Evolutionary conservation across 257 asterid species (phyloP).

Genomic region (Knoxia roxburghii): DNA sequence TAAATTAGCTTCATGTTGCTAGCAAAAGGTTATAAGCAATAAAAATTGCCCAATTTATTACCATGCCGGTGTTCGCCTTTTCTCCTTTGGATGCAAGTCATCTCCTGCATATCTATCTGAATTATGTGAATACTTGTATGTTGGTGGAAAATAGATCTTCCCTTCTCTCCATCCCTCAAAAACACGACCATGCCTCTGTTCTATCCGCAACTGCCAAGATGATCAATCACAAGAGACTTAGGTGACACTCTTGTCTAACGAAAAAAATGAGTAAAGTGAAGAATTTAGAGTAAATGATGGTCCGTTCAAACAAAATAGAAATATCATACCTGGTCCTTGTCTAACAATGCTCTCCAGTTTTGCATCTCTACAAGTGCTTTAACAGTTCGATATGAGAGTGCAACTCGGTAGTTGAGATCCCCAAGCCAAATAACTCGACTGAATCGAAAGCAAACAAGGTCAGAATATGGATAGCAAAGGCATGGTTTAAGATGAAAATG

Average conservation of each 20-base stretch:
- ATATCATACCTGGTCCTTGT: slow-evolving; percentile 78
- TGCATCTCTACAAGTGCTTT: slow-evolving; percentile 98
- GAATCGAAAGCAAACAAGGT: slow-evolving; percentile 20
- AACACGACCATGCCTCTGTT: slow-evolving; percentile 89
- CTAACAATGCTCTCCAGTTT: slow-evolving; percentile 93
- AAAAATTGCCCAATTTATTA: slow-evolving; percentile 17
- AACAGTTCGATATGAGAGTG: slow-evolving; percentile 85
- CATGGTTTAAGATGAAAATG: background rate
- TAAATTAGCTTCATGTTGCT: background rate
- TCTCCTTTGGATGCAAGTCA: slow-evolving; percentile 93
- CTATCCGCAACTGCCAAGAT: slow-evolving; percentile 59
- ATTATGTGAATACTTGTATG: slow-evolving; percentile 87
- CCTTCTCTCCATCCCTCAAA: slow-evolving; percentile 98
- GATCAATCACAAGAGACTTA: slow-evolving; percentile 16
- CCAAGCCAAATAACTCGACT: slow-evolving; percentile 98
- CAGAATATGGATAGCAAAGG: slow-evolving; percentile 1
- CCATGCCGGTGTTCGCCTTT: slow-evolving; percentile 98
- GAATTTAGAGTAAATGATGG: slow-evolving; percentile 1
- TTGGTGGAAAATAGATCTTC: slow-evolving; percentile 93
- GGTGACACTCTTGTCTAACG: background rate
- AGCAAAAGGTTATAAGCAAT: background rate
- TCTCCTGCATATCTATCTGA: slow-evolving; percentile 97
- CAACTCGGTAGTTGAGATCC: slow-evolving; percentile 90
- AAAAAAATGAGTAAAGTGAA: background rate
- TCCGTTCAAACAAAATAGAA: background rate